Evolutionary conservation across 2,329 filamentous ascomycete genomes (phyloP), one percentile per base, ranked within the genome.

Genomic region (Hypoxylon sp.): DNA sequence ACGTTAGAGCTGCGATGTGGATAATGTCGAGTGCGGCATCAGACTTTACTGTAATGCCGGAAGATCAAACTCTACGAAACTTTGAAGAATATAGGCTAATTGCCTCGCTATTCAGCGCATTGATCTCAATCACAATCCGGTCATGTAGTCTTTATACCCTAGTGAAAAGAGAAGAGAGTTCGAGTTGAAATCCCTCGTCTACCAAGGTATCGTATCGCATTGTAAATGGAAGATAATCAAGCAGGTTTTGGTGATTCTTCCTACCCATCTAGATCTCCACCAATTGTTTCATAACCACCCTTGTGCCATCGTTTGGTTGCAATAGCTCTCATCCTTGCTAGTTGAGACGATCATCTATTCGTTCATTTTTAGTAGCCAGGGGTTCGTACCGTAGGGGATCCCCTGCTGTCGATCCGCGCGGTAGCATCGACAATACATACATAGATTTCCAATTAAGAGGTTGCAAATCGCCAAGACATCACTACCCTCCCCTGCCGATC

Each of bases 221-320:
- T 37, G 14, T n/a, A 17, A 35, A 39, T 54, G 54, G 22, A 46
- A 31, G 50, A n/a, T 48, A 35, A 33, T 17, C 44, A 42, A 55
- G 48, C 19, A 59, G 26, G 37, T 47, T 53, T 54, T 57, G 35
- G 17, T 31, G 26, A 52, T 31, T 53, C 33, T 26, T 52, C 60
- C 42, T 14, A 19, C 47, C 47, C 29, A 39, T 58, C 55, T 46
- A 33, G 31, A 68, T 62, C 54, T 66, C 59, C 26, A 62, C 51
- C 47, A 66, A 66, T 69, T 69, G 69, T 71, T 71, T 71, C 69
- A 71, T 39, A 29, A 53, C 50, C 58, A 50, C 52, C 55, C 59
- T 58, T 63, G 64, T 39, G 50, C 54, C 26, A 29, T 53, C 37
- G 31, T 37, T 47, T 57, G 61, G 55, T 67, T 48, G 64, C 59